Evolutionary conservation across 306 rosid species (phyloP).

Genomic region (Rosa persica): DNA sequence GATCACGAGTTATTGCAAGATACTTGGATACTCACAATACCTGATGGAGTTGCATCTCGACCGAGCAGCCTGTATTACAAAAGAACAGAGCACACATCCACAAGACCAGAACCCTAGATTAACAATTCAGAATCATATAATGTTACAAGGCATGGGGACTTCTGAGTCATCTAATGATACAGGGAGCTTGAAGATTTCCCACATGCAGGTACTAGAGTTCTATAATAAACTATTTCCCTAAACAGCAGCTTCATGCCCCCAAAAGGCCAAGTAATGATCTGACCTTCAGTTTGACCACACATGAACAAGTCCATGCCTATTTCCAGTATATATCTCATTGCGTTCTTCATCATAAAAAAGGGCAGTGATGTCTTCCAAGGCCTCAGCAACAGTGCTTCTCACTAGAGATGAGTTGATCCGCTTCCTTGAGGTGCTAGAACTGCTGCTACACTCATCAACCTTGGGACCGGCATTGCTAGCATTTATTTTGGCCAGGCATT

Average conservation of each 20-base stretch:
- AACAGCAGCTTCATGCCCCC: constrained; percentile 2
- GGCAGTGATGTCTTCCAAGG: constrained; percentile 82
- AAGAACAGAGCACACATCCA: not conserved
- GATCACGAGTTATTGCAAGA: not conserved
- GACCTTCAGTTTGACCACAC: constrained; percentile 69
- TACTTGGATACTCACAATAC: not conserved
- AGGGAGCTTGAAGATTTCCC: not conserved
- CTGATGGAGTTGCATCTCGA: not conserved
- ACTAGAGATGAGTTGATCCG: constrained; percentile 32
- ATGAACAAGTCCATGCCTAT: constrained; percentile 72
- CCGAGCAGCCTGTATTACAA: not conserved
- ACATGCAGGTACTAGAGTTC: not conserved
- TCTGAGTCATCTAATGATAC: constrained; percentile 17
- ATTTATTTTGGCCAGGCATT: constrained; percentile 68
- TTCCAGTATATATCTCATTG: constrained; percentile 80
- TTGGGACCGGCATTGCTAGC: constrained; percentile 40
- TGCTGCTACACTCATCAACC: constrained; percentile 33
- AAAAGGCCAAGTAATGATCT: constrained; percentile 6
- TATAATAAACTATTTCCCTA: constrained; percentile 14
- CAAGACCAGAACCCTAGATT: not conserved
- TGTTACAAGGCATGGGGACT: constrained; percentile 32
- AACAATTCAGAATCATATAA: constrained; percentile 22
- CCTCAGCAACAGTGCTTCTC: constrained; percentile 64
- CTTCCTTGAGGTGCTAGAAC: constrained; percentile 45
- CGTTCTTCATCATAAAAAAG: constrained; percentile 79